A percentile compares a stretch with the other conserved stretches of the same genome.
These are phyloP conservation scores for Hemisphaericaspora xylofermentans DNA, from an alignment of 1,139 yeast genomes.

Conservation along the genomic window DNA sequence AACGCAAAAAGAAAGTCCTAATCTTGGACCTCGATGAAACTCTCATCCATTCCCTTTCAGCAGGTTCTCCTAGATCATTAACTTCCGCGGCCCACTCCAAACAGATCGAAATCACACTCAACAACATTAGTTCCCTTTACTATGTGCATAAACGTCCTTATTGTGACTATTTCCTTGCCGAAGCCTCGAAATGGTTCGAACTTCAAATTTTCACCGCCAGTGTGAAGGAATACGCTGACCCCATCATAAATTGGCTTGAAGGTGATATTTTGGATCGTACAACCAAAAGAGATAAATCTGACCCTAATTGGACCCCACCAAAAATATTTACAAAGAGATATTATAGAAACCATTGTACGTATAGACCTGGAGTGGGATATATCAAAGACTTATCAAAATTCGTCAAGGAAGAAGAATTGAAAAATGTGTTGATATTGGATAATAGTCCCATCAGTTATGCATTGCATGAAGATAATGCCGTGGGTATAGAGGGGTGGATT, in stretches of 20 bases:
- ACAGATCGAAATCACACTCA: constrained; percentile 82
- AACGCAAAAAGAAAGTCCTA: constrained; percentile 57
- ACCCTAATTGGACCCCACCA: constrained; percentile 1
- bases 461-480: constrained; percentile 81
- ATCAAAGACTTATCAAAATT: constrained; percentile 73
- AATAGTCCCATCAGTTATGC: constrained; percentile 91
- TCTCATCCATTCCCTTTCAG: constrained; percentile 81
- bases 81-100: constrained; percentile 58
- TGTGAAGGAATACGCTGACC: constrained; percentile 94
- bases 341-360: constrained; percentile 79
- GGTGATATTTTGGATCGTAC: constrained; percentile 29
- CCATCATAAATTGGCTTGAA: constrained; percentile 85
- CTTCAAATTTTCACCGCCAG: constrained; percentile 91
- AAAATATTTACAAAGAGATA: constrained; percentile 55
- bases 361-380: constrained; percentile 78
- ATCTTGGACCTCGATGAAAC: constrained; percentile 93
- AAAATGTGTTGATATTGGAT: constrained; percentile 78
- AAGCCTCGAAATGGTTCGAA: constrained; percentile 84
- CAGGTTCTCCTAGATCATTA: constrained; percentile 50
- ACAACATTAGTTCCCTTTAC: constrained; percentile 71
- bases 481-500: constrained; percentile 96
- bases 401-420: constrained; percentile 54
- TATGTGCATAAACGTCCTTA: constrained; percentile 90
- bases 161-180: constrained; percentile 79
- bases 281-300: constrained; percentile 8